Evolutionary conservation across 1,139 yeast genomes (phyloP).

Genomic region (Scheffersomyces quercinus): DNA sequence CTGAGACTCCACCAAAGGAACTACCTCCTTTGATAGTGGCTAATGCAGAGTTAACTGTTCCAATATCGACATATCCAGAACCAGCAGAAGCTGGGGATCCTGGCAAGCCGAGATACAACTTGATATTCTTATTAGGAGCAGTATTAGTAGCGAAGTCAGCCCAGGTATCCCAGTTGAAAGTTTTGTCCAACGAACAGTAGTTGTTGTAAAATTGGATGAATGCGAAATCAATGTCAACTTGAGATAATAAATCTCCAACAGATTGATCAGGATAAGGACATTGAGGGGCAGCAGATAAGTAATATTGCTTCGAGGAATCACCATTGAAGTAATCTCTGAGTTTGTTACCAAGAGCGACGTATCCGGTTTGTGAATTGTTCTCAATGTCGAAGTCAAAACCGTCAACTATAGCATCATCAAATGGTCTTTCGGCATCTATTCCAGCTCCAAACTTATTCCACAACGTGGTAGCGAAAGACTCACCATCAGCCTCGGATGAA

Average conservation of each 20-base stretch:
- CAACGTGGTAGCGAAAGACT: constrained; percentile 14
- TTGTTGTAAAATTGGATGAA: constrained; percentile 19
- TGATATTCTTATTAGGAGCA: constrained; percentile 25
- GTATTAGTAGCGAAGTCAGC: constrained; percentile 18
- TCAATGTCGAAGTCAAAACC: constrained; percentile 24
- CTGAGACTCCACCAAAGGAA: constrained; percentile 78
- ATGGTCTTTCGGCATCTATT: constrained; percentile 16
- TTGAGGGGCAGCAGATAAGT: constrained; percentile 17
- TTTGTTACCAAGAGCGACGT: constrained; percentile 14
- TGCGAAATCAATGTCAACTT: constrained; percentile 11
- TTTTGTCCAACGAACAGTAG: constrained; percentile 10
- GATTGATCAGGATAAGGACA: constrained; percentile 16
- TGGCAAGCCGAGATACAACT: constrained; percentile 30
- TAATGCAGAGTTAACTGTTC: constrained; percentile 18
- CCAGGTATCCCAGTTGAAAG: constrained; percentile 26
- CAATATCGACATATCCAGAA: constrained; percentile 48
- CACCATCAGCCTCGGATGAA: constrained; percentile 12
- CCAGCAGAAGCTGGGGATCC: constrained; percentile 63
- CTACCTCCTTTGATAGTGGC: constrained; percentile 36
- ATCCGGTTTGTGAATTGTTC: constrained; percentile 12
- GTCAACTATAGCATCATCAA: constrained; percentile 20
- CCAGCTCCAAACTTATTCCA: constrained; percentile 22
- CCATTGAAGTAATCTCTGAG: constrained; percentile 8
- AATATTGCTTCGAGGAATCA: constrained; percentile 12
- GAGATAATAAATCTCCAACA: constrained; percentile 9